A percentile compares a stretch with the other conserved stretches of the same genome.
Conservation (phyloP, 1,284 basidiomycete genomes). For the Boletus sp. region DNA sequence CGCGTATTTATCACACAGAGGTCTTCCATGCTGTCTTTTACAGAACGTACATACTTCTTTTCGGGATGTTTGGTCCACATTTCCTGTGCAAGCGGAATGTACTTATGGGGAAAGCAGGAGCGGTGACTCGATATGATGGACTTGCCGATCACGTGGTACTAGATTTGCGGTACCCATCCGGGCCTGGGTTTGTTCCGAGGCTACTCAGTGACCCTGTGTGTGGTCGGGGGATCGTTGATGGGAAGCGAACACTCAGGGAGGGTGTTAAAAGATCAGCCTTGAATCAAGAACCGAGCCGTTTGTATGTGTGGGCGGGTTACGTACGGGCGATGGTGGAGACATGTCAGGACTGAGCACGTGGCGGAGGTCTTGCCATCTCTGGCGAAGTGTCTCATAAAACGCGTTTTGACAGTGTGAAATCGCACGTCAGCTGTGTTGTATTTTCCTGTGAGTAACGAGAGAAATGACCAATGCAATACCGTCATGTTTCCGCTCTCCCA, state of each 20-base stretch:
- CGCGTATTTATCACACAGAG: conserved; percentile 20
- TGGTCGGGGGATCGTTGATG: conserved; percentile 3
- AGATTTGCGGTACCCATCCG: neutral
- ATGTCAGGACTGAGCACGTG: conserved; percentile 23
- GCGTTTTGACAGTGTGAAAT: conserved; percentile 31
- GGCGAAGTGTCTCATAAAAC: conserved; percentile 10
- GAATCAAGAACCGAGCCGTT: neutral
- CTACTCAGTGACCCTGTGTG: neutral
- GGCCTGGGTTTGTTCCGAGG: neutral
- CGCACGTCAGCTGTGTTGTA: conserved; percentile 15
- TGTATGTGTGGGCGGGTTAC: conserved; percentile 5
- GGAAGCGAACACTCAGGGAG: neutral
- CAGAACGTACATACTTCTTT: conserved; percentile 5
- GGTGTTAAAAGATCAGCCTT: neutral
- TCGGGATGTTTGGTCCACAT: neutral
- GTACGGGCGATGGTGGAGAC: conserved; percentile 4
- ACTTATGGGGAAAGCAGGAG: neutral
- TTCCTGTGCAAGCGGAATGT: neutral
- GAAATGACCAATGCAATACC: conserved; percentile 25
- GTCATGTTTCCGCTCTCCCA: conserved; percentile 16
- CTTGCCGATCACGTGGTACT: neutral
- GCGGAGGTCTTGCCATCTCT: conserved; percentile 10
- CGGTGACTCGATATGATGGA: neutral
- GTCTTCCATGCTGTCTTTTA: conserved; percentile 19
- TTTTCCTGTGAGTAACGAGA: conserved; percentile 31